A percentile compares a stretch with the other conserved stretches of the same genome.
Conservation (phyloP, 768 basidiomycete genomes). For the Hypholoma sublateritium region DNA sequence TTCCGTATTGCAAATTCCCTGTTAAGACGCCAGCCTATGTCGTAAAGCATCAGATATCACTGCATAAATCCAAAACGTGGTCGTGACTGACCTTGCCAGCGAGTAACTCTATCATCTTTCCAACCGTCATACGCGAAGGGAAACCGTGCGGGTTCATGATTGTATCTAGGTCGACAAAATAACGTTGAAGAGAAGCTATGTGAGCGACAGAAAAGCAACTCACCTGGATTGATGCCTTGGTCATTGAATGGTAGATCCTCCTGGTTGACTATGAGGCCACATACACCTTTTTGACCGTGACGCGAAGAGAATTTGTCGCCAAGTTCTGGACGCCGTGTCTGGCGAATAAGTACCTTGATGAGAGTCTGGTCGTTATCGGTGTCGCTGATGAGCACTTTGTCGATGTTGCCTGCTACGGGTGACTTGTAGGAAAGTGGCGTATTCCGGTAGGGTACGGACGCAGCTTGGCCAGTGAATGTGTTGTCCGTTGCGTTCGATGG, state of each 20-base stretch:
- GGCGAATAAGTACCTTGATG: slow-evolving; percentile 96
- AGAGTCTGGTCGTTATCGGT: slow-evolving; percentile 95
- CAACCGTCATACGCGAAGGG: slow-evolving; percentile 98
- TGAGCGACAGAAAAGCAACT: slow-evolving; percentile 19
- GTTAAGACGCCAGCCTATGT: slow-evolving; percentile 83
- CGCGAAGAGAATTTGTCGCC: slow-evolving; percentile 99
- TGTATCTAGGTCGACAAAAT: slow-evolving; percentile 58
- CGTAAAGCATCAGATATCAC: slow-evolving; percentile 9
- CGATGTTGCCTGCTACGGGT: slow-evolving; percentile 90
- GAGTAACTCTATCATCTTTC: slow-evolving; percentile 98
- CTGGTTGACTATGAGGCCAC: slow-evolving; percentile 97
- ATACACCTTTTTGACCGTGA: slow-evolving; percentile 99
- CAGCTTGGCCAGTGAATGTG: slow-evolving; percentile 80
- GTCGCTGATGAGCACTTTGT: slow-evolving; percentile 97
- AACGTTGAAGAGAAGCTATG: not conserved
- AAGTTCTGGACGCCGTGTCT: slow-evolving; percentile 93
- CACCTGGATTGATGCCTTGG: slow-evolving; percentile 91
- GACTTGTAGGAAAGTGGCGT: slow-evolving; percentile 92
- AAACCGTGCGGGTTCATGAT: slow-evolving; percentile 99
- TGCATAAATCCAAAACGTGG: not conserved
- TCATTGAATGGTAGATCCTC: slow-evolving; percentile 99
- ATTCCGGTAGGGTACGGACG: slow-evolving; percentile 87
- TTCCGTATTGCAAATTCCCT: slow-evolving; percentile 91
- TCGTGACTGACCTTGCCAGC: slow-evolving; percentile 75
- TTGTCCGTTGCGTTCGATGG: slow-evolving; percentile 95